Evolutionary conservation across 225 moss, liverwort and hornwort genomes (phyloP).

Genomic region (Neckera pumila): DNA sequence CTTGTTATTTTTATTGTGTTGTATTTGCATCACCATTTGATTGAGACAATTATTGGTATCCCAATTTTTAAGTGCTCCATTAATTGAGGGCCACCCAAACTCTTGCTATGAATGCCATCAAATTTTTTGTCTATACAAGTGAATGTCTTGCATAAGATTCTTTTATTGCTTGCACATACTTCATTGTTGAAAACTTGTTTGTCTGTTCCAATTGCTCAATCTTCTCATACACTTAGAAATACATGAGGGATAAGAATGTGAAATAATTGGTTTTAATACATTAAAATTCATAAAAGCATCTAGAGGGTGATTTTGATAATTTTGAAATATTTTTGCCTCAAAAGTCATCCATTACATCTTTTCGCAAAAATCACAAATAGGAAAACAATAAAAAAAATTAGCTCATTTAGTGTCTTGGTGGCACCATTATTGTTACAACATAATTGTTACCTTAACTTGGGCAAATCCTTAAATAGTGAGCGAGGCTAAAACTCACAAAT

Average conservation of each 20-base stretch:
- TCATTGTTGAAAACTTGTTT: neutral
- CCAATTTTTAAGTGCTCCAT: too few relatives aligned
- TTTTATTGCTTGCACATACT: neutral
- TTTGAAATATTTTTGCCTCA: neutral
- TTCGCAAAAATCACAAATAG: too few relatives aligned
- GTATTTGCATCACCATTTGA: too few relatives aligned
- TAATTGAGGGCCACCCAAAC: too few relatives aligned
- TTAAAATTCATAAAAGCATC: neutral
- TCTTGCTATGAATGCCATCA: too few relatives aligned
- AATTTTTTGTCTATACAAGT: too few relatives aligned
- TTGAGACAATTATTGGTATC: too few relatives aligned
- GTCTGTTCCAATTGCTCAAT: neutral
- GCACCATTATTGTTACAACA: neutral
- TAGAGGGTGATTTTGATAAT: neutral
- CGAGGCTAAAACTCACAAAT: neutral
- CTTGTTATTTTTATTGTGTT: too few relatives aligned
- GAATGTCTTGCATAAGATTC: neutral
- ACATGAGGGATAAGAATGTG: too few relatives aligned
- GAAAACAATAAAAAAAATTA: neutral
- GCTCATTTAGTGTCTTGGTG: neutral
- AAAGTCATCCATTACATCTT: too few relatives aligned
- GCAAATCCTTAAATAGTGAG: neutral
- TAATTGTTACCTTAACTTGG: fast-evolving
- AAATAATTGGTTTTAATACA: too few relatives aligned
- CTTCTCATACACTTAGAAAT: neutral